A percentile compares a stretch with the other conserved stretches of the same genome.
These are phyloP conservation scores for Neurospora tetrasperma DNA, from an alignment of 495 filamentous ascomycete species.

Conservation along the genomic window DNA sequence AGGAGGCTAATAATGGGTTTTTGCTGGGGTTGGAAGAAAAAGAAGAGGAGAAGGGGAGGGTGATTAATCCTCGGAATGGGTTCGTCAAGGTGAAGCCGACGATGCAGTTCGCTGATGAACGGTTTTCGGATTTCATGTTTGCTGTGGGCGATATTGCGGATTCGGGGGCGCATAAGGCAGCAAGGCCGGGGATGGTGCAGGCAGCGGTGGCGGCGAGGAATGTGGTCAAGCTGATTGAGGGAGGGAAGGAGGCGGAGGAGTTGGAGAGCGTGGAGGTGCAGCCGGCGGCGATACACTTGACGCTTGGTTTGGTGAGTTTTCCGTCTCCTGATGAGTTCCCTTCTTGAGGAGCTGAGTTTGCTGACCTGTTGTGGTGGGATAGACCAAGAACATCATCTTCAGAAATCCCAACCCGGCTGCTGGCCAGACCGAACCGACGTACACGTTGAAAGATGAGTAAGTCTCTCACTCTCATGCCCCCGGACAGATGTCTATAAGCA, in stretches of 20 bases:
- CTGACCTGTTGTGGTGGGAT: neutral
- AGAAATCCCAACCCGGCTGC: constrained; percentile 35
- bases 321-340: neutral
- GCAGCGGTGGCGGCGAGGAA: constrained; percentile 46
- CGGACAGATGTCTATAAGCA: neutral
- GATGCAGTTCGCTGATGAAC: constrained; percentile 39
- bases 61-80: constrained; percentile 34
- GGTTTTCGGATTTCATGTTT: constrained; percentile 29
- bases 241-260: neutral
- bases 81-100: constrained; percentile 44
- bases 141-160: constrained; percentile 53
- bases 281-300: constrained; percentile 38
- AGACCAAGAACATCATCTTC: constrained; percentile 43
- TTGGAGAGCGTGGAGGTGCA: constrained; percentile 25
- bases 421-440: constrained; percentile 35
- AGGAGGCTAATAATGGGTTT: constrained; percentile 44
- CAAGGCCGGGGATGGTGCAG: constrained; percentile 41
- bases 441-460: constrained; percentile 37
- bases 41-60: constrained; percentile 7
- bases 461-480: constrained; percentile 6
- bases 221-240: constrained; percentile 37
- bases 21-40: constrained; percentile 21
- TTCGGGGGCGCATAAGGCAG: constrained; percentile 45
- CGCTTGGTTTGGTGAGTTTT: constrained; percentile 40
- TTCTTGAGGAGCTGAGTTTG: neutral